Evolutionary conservation across 352 stramenopile species (phyloP).

Genomic region (Pythium graminicola): DNA sequence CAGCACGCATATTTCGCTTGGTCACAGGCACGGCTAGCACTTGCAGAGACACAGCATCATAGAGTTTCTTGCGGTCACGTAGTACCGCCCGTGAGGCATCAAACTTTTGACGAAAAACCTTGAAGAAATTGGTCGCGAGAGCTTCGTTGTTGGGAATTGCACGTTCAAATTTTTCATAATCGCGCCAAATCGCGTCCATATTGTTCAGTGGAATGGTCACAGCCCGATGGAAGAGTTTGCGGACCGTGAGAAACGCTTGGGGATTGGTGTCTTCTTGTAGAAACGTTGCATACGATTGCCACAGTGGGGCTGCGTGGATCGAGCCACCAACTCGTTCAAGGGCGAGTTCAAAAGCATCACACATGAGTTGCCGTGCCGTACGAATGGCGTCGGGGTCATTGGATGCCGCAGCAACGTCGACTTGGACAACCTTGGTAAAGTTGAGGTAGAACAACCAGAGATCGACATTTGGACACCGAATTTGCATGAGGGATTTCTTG

Average conservation of each 20-base stretch:
- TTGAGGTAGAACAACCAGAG: conserved; percentile 86
- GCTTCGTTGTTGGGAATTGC: conserved; percentile 85
- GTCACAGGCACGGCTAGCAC: conserved; percentile 48
- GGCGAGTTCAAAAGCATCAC: conserved; percentile 76
- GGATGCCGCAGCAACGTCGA: conserved; percentile 65
- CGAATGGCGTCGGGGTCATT: conserved; percentile 51
- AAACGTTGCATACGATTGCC: conserved; percentile 78
- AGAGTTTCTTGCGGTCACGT: conserved; percentile 80
- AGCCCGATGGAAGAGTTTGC: conserved; percentile 82
- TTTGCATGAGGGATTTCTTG: conserved; percentile 82
- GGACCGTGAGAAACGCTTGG: conserved; percentile 67
- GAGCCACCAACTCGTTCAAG: conserved; percentile 77
- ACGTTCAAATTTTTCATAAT: conserved; percentile 87
- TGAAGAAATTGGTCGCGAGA: conserved; percentile 84
- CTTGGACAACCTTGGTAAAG: conserved; percentile 80
- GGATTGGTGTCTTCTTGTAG: conserved; percentile 69
- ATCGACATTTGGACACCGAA: conserved; percentile 75
- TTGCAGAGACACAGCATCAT: conserved; percentile 67
- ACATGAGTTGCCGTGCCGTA: conserved; percentile 66
- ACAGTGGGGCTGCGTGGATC: conserved; percentile 70
- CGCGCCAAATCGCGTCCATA: conserved; percentile 80
- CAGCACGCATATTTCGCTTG: conserved; percentile 25
- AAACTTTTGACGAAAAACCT: conserved; percentile 81
- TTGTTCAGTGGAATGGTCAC: conserved; percentile 65
- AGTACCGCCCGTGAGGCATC: conserved; percentile 72